Evolutionary conservation across 1,284 basidiomycete genomes (phyloP).

Genomic region (Boletellus deceptivus): DNA sequence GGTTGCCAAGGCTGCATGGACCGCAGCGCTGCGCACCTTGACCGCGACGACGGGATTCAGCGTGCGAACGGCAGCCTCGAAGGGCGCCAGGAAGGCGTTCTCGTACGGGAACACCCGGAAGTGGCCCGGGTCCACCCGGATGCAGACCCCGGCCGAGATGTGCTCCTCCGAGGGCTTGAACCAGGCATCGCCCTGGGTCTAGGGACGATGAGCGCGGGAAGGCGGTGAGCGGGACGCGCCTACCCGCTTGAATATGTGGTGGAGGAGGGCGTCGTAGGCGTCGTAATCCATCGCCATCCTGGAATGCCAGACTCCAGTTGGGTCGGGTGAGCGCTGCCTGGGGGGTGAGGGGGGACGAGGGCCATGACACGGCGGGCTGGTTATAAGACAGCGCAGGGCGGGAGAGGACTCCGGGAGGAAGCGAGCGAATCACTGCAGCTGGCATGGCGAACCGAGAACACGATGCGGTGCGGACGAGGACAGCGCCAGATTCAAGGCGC

Average conservation of each 20-base stretch:
- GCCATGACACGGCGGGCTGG: background rate
- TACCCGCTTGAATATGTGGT: slow-evolving; percentile 33
- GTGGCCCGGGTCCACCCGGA: slow-evolving; percentile 57
- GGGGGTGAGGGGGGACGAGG: background rate
- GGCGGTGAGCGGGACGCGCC: background rate
- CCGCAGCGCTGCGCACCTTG: slow-evolving; percentile 74
- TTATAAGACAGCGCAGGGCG: too few species aligned
- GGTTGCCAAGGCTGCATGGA: slow-evolving; percentile 71
- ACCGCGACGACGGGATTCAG: slow-evolving; percentile 82
- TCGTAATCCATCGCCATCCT: slow-evolving; percentile 35
- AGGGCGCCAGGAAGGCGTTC: slow-evolving; percentile 61
- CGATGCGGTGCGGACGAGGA: too few species aligned
- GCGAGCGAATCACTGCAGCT: slow-evolving; percentile 2
- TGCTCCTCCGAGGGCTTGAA: slow-evolving; percentile 49
- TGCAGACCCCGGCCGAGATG: slow-evolving; percentile 56
- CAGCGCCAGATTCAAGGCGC: too few species aligned
- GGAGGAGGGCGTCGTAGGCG: slow-evolving; percentile 34
- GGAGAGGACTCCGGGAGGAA: slow-evolving; percentile 10
- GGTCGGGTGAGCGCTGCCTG: slow-evolving; percentile 7
- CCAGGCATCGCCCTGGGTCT: slow-evolving; percentile 58
- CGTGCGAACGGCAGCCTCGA: slow-evolving; percentile 66
- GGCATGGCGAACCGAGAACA: background rate
- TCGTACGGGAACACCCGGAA: slow-evolving; percentile 77
- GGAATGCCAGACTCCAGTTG: background rate
- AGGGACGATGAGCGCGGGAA: slow-evolving; percentile 8